Conservation (phyloP, 2,329 filamentous ascomycete species). For the Bipolaris cookei region DNA sequence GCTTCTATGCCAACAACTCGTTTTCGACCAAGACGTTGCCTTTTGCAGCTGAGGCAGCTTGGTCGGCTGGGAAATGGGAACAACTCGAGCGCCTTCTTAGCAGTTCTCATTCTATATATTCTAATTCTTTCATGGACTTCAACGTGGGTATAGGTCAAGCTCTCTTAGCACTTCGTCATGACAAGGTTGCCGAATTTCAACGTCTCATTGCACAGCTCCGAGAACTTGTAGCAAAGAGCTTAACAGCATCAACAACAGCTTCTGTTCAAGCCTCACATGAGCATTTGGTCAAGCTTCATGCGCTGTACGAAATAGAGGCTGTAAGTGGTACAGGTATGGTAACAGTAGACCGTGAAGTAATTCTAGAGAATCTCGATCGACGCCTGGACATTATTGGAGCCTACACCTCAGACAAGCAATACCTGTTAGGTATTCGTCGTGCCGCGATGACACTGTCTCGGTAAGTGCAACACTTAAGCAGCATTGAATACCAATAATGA, state of each 20-base stretch:
- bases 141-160: slow-evolving; percentile 79
- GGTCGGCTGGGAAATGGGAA: slow-evolving; percentile 84
- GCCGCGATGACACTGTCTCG: slow-evolving; percentile 82
- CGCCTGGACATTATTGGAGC: slow-evolving; percentile 90
- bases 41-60: slow-evolving; percentile 88
- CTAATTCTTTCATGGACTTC: slow-evolving; percentile 66
- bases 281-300: slow-evolving; percentile 83
- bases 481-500: slow-evolving; percentile 12
- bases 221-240: slow-evolving; percentile 71
- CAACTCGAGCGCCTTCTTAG: slow-evolving; percentile 69
- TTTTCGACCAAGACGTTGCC: slow-evolving; percentile 65
- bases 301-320: slow-evolving; percentile 83
- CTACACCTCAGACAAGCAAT: slow-evolving; percentile 92
- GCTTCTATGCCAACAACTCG: slow-evolving; percentile 61
- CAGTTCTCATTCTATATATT: slow-evolving; percentile 52
- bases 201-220: slow-evolving; percentile 69
- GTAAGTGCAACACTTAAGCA: slow-evolving; percentile 52
- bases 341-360: slow-evolving; percentile 41
- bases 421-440: slow-evolving; percentile 82
- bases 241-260: slow-evolving; percentile 77
- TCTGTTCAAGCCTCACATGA: slow-evolving; percentile 87
- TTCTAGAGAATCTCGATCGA: slow-evolving; percentile 67
- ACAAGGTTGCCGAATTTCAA: slow-evolving; percentile 60
- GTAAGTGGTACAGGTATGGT: slow-evolving; percentile 60
- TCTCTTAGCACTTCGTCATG: slow-evolving; percentile 65